Conservation (phyloP, 495 filamentous ascomycete species). For the Astrothelium subdiscretum region DNA sequence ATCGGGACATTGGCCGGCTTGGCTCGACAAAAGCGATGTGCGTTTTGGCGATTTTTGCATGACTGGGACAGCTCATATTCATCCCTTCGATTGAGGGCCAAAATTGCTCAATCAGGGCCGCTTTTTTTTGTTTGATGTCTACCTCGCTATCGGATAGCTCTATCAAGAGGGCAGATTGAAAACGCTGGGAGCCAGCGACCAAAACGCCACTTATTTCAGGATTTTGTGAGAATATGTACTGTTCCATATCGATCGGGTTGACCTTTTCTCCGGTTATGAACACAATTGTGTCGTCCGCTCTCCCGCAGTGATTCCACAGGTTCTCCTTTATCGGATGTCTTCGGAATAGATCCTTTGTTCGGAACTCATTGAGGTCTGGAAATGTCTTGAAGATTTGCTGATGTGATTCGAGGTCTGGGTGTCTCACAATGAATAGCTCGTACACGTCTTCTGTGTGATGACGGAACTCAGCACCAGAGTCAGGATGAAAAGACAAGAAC, state of each 20-base stretch:
- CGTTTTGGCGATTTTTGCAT: constrained; percentile 34
- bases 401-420: constrained; percentile 29
- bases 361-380: constrained; percentile 39
- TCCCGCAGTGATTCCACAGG: constrained; percentile 40
- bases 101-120: constrained; percentile 25
- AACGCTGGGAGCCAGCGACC: constrained; percentile 40
- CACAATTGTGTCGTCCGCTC: constrained; percentile 51
- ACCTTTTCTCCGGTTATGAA: constrained; percentile 54
- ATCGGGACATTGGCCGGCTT: constrained; percentile 28
- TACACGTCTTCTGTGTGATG: constrained; percentile 32
- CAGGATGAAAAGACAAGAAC: background rate
- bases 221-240: constrained; percentile 28
- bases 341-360: constrained; percentile 46
- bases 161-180: constrained; percentile 42
- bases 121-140: background rate
- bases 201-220: constrained; percentile 36
- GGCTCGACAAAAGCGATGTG: constrained; percentile 30
- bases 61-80: constrained; percentile 29
- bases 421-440: constrained; percentile 41
- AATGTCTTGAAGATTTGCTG: constrained; percentile 44
- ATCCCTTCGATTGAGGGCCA: constrained; percentile 40
- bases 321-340: constrained; percentile 37
- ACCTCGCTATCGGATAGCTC: constrained; percentile 27
- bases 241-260: constrained; percentile 46
- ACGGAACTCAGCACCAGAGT: constrained; percentile 26